Evolutionary conservation across 1,284 basidiomycete species (phyloP), one percentile per base, ranked within the genome.

Genomic region (Xerocomus subilludens): DNA sequence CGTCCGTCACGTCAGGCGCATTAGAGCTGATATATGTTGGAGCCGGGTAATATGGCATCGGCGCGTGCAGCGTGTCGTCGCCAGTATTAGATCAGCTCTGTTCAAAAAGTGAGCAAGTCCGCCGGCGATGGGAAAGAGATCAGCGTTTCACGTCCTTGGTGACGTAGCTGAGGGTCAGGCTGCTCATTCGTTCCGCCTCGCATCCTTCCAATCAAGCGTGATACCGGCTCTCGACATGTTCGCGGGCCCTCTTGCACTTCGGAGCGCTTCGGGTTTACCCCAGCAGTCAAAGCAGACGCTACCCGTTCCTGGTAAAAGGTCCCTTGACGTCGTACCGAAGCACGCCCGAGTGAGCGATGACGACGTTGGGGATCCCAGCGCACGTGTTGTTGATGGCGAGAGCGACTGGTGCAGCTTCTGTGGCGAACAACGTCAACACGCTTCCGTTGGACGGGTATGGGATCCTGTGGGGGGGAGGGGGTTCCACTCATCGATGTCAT

Each of bases 261-360:
- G 38, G 84, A 81, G 59, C 82, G 72, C 56, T 83, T 83, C 38
- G 85, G 78, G 10, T 88, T 87, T 14, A 20, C 42, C 42, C 80
- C 85, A n/a, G 55, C 9, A 79, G 92, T 93, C 71, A 94, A 82
- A 25, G 85, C 78, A 3, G 88, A 86, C 9, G 87, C 81, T 94
- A 91, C 82, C 96, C 94, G 82, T 96, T 94, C 80, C 90, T 90
- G 60, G 92, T 92, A 84, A 96, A 96, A 5, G 89, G 76, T 3
- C 94, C 94, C 4, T 86, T 75, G 80, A 96, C 82, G 79, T 95
- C 91, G 84, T 92, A 96, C 64, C 95, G 90, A 79, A 92, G 88
- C n/a, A 88, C 91, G 27, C 92, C 95, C 4, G 92, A 90, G 83
- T 95, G 93, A 67, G 88, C 87, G 74, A 96, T 89, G 81, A 94